Percentiles rank a stretch among this genome's conserved stretches.
Conservation (phyloP, 352 stramenopile genomes). For the Phytophthora sansomeana region DNA sequence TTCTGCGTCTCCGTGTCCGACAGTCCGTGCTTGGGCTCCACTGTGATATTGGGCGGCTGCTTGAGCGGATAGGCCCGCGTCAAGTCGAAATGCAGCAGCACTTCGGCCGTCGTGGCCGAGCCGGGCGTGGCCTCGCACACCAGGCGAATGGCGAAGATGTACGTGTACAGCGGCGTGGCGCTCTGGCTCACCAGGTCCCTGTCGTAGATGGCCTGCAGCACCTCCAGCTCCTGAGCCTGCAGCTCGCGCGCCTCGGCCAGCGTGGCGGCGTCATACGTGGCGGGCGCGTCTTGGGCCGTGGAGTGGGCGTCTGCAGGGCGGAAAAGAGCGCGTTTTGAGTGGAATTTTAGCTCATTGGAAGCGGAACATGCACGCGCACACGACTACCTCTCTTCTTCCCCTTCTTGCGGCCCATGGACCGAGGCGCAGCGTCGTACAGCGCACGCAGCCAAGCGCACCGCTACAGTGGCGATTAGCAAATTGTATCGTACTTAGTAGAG, state of each 20-base stretch:
- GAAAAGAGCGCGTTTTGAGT: background rate
- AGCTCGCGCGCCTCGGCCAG: slow-evolving; percentile 64
- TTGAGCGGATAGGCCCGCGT: slow-evolving; percentile 70
- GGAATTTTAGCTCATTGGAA: slow-evolving; percentile 4
- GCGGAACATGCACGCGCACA: background rate
- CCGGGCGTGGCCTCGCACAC: slow-evolving; percentile 55
- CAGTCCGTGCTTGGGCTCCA: slow-evolving; percentile 75
- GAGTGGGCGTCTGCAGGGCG: slow-evolving; percentile 19
- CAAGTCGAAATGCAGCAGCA: slow-evolving; percentile 82
- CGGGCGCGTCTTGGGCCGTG: slow-evolving; percentile 1
- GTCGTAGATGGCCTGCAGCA: slow-evolving; percentile 86
- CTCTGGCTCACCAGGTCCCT: slow-evolving; percentile 72
- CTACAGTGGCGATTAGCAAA: background rate
- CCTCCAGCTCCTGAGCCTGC: slow-evolving; percentile 83
- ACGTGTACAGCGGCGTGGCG: slow-evolving; percentile 79
- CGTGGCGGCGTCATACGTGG: slow-evolving; percentile 49
- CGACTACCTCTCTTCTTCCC: slow-evolving; percentile 68
- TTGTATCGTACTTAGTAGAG: slow-evolving; percentile 24
- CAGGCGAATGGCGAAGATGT: slow-evolving; percentile 88
- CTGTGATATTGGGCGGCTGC: slow-evolving; percentile 68
- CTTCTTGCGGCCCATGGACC: slow-evolving; percentile 81
- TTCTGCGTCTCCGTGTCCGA: slow-evolving; percentile 72
- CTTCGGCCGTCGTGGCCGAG: slow-evolving; percentile 58
- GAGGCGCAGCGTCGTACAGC: background rate
- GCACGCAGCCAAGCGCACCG: background rate